Evolutionary conservation across 2,329 filamentous ascomycete species (phyloP), one percentile per base, ranked within the genome.

Genomic region (Calonectria fujianensis): DNA sequence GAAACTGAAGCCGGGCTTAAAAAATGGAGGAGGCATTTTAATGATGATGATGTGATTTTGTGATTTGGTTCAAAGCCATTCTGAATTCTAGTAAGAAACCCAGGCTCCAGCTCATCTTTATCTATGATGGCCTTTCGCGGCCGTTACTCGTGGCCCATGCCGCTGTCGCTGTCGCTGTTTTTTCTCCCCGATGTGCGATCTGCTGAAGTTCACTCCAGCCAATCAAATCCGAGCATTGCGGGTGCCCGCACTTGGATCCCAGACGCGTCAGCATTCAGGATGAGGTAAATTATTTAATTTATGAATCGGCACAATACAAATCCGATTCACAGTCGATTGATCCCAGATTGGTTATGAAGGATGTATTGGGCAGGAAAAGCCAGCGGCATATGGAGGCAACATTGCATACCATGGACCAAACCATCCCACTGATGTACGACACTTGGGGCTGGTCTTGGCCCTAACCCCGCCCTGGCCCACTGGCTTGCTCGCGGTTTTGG

Each of bases 11-110:
- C 48, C n/a, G n/a, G 48, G 29, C n/a, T 51, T 51, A 24, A 51
- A 51, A 24, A 51, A 51, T 27, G 48, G 48, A 51, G 14, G n/a
- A 8, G 48, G 48, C 48, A 66, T 48, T 48, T 66, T 65, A 41
- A 51, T 66, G 35, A 37, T 66, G 18, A 51, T 66, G 10, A 16
- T 10, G 32, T 51, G 45, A 27, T 8, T 51, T n/a, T 9, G 4
- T 27, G 27, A 27, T n/a, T 51, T n/a, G 32, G 32, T 32, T 51
- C 27, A 24, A 27, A 51, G 7, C 8, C 27, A 10, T 51, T 51
- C n/a, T 11, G n/a, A 51, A 51, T 51, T 8, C 13, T 10, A 27
- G n/a, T 14, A 10, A 10, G 8, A 27, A 11, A 13, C 27, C 27
- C 10, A 11, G 48, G 27, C 24, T 9, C 7, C 2, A 27, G 3